These are phyloP conservation scores for Penicillium crystallinum DNA, from an alignment of 495 filamentous ascomycete species.

Conservation along the genomic window DNA sequence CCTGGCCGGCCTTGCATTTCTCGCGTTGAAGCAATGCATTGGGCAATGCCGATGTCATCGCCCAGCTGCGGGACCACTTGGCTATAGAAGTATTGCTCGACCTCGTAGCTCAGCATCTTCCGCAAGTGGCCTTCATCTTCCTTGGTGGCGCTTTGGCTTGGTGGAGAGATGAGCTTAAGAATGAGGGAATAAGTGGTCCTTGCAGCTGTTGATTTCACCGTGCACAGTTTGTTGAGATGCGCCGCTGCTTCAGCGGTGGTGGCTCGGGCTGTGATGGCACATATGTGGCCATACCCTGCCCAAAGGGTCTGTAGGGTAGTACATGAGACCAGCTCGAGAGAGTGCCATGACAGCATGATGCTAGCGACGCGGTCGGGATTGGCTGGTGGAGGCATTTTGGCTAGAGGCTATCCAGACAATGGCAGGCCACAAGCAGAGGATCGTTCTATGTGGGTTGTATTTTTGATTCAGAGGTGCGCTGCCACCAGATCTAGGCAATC, in stretches of 20 bases:
- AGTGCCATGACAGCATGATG: conserved; percentile 33
- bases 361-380: conserved; percentile 27
- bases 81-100: conserved; percentile 33
- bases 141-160: conserved; percentile 7
- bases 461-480: conserved; percentile 20
- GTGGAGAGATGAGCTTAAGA: conserved; percentile 38
- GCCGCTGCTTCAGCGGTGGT: conserved; percentile 21
- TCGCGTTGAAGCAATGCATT: conserved; percentile 31
- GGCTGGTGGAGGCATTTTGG: conserved; percentile 13
- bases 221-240: conserved; percentile 23
- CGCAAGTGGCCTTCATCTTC: conserved; percentile 35
- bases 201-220: conserved; percentile 1
- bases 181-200: conserved; percentile 29
- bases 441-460: neutral
- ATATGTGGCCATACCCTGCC: conserved; percentile 37
- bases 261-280: conserved; percentile 27
- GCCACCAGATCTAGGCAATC: neutral
- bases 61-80: conserved; percentile 27
- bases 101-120: conserved; percentile 37
- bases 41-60: conserved; percentile 24
- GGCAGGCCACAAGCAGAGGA: neutral
- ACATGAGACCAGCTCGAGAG: conserved; percentile 31
- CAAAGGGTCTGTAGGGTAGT: conserved; percentile 34
- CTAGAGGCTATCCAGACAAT: neutral
- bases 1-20: conserved; percentile 13